Conservation (phyloP, 2,329 filamentous ascomycete genomes). For the Xylariomycetidae sp. region DNA sequence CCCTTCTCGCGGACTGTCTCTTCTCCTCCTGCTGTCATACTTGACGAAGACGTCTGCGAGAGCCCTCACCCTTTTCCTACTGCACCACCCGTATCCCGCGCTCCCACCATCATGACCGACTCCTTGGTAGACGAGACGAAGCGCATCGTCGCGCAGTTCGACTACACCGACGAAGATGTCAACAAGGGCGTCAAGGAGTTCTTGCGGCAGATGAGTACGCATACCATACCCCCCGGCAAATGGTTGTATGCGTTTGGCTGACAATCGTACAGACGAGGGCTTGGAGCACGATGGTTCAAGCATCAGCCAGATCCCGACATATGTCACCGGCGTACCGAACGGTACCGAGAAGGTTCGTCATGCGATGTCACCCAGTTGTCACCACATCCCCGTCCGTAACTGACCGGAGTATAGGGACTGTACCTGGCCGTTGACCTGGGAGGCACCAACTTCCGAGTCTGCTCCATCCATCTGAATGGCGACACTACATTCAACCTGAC, state of each 20-base stretch:
- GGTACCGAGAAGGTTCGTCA: slow-evolving; percentile 83
- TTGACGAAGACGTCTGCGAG: slow-evolving; percentile 45
- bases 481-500: slow-evolving; percentile 93
- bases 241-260: slow-evolving; percentile 5
- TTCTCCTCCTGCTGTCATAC: slow-evolving; percentile 36
- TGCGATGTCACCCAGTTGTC: too few species aligned
- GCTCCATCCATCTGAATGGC: slow-evolving; percentile 87
- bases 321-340: slow-evolving; percentile 92
- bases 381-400: slow-evolving; percentile 1
- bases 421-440: slow-evolving; percentile 98
- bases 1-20: slow-evolving; percentile 30
- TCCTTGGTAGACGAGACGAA: slow-evolving; percentile 63
- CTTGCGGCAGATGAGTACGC: slow-evolving; percentile 71
- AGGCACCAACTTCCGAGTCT: slow-evolving; percentile 97
- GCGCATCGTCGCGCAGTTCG: slow-evolving; percentile 78
- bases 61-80: slow-evolving; percentile 50
- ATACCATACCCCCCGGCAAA: neutral
- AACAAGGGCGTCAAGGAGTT: slow-evolving; percentile 81
- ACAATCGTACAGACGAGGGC: slow-evolving; percentile 61
- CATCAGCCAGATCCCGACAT: slow-evolving; percentile 93
- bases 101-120: slow-evolving; percentile 49
- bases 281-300: slow-evolving; percentile 70
- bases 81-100: slow-evolving; percentile 46
- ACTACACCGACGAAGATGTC: slow-evolving; percentile 72
- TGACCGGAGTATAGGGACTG: slow-evolving; percentile 57